phyloP scores from a whole-genome alignment of 73 alveolate genomes.

The Stentor roeselii region DNA sequence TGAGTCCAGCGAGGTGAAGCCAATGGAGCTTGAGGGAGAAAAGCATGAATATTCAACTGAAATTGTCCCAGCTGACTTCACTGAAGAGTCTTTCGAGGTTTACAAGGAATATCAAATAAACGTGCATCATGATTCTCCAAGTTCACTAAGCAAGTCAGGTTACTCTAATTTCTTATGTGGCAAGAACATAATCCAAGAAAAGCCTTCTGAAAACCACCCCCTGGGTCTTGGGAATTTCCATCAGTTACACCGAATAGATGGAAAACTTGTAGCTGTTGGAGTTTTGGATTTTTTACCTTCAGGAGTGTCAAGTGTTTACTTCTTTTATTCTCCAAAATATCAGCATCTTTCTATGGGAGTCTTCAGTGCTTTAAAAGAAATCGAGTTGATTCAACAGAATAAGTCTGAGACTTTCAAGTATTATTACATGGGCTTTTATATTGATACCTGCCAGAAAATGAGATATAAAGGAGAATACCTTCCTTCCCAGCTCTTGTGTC shows the following conservation, averaged over 20 bases:
- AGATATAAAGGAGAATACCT: constrained; percentile 71
- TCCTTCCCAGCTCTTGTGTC: constrained; percentile 76
- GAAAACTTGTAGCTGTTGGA: constrained; percentile 88
- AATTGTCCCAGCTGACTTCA: constrained; percentile 39
- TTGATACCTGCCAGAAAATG: constrained; percentile 57
- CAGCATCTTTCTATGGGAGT: constrained; percentile 79
- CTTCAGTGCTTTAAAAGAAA: constrained; percentile 84
- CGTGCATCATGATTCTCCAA: constrained; percentile 48
- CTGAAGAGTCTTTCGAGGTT: constrained; percentile 50
- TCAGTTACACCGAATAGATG: constrained; percentile 90
- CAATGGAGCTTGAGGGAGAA: not conserved
- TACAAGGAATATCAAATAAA: constrained; percentile 52
- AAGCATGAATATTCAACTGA: not conserved
- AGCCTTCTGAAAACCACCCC: constrained; percentile 30
- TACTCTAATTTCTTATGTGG: constrained; percentile 50
- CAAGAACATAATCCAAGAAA: constrained; percentile 46
- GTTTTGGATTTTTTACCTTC: constrained; percentile 76
- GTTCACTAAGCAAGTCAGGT: constrained; percentile 29
- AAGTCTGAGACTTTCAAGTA: constrained; percentile 52
- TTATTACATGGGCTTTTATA: constrained; percentile 83
- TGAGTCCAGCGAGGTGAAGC: not conserved
- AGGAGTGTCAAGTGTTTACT: constrained; percentile 67
- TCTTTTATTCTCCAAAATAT: constrained; percentile 89
- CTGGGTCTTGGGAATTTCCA: constrained; percentile 69
- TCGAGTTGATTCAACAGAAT: constrained; percentile 70